A percentile compares a stretch with the other conserved stretches of the same genome.
These are phyloP conservation scores for Saccharum officinarum DNA, from an alignment of 176 grass and related monocot species.

Conservation along the genomic window DNA sequence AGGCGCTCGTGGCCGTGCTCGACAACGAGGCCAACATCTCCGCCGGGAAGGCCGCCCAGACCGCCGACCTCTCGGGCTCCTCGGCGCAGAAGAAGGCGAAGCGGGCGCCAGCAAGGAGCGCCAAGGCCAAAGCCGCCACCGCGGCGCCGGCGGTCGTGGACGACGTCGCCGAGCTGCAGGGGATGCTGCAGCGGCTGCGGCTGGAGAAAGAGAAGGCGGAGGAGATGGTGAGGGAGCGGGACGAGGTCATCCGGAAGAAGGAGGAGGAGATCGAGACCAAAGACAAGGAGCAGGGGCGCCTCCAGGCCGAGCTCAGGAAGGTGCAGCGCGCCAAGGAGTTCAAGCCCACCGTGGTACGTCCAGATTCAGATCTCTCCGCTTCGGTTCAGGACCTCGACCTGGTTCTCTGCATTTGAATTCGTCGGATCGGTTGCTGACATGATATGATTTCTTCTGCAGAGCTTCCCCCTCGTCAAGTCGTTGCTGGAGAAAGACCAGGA, in stretches of 20 bases:
- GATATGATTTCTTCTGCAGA: constrained; percentile 30
- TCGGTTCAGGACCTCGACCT: not conserved
- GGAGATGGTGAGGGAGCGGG: constrained; percentile 67
- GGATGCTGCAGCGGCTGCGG: constrained; percentile 64
- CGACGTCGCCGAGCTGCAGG: constrained; percentile 68
- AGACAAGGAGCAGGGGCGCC: constrained; percentile 56
- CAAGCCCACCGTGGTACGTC: constrained; percentile 85
- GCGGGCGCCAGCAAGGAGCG: constrained; percentile 35
- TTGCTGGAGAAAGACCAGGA: constrained; percentile 62
- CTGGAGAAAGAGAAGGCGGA: constrained; percentile 81
- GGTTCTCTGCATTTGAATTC: rapidly evolving
- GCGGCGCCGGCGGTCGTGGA: constrained; percentile 17
- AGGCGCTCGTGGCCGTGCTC: constrained; percentile 57
- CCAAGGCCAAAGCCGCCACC: constrained; percentile 5
- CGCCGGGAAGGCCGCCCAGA: constrained; percentile 33
- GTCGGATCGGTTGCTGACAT: not conserved
- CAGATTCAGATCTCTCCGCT: not conserved
- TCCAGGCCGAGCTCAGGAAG: constrained; percentile 79
- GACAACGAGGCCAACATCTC: constrained; percentile 84
- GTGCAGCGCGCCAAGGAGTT: constrained; percentile 85
- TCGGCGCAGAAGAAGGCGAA: constrained; percentile 45
- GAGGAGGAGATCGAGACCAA: constrained; percentile 71
- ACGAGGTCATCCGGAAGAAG: constrained; percentile 69
- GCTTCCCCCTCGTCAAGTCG: constrained; percentile 59
- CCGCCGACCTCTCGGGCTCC: not conserved